Evolutionary conservation across 176 grass and related monocot species (phyloP), one percentile per base, ranked within the genome.

Genomic region (Tillandsia fasciculata): DNA sequence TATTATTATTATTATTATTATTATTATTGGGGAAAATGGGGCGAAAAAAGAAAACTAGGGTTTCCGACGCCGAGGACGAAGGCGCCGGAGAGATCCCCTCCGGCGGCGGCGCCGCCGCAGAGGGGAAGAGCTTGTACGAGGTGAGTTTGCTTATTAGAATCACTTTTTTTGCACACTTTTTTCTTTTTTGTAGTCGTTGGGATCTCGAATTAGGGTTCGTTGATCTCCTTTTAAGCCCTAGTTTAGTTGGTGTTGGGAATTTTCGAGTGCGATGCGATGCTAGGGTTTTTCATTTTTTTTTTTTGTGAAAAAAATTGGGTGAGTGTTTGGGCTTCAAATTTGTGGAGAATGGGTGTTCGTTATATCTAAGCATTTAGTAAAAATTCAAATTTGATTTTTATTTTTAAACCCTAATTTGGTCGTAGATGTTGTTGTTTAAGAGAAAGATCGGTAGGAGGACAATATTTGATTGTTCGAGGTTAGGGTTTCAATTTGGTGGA

Each of bases 61-160:
- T 77, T 88, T 80, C 84, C 64, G 26, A 17, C 64, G 86, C 82
- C 52, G 59, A 42, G 12, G 70, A 11, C 4, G 64, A 66, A 11
- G 72, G 51, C 26, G 51, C 33, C 11, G 87, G 17, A 2, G 72
- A 66, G 15, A 76, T 12, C 33, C 12, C 20, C 1, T 59, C 51
- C n/a, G 65, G 13, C 18, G 74, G 58, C 8, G 67, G 61, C 11
- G 56, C 61, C 14, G 65, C 42, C 18, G 68, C 65, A 8, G 73
- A 48, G 11, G 53, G 63, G 11, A 93, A 76, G 65, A 86, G 80
- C 84, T 88, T 93, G 71, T 93, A 99, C 75, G 90, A 99, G 94
- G 94, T 99, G 90, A 77, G 14, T 59, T 18, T 1, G 18, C 14
- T n/a, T n/a, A n/a, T 59, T 9, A 0, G 18, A 59, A 15, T 18